A percentile compares a stretch with the other conserved stretches of the same genome.
These are phyloP conservation scores for Excoecaria agallocha DNA, from an alignment of 345 rosid species.

Conservation along the genomic window DNA sequence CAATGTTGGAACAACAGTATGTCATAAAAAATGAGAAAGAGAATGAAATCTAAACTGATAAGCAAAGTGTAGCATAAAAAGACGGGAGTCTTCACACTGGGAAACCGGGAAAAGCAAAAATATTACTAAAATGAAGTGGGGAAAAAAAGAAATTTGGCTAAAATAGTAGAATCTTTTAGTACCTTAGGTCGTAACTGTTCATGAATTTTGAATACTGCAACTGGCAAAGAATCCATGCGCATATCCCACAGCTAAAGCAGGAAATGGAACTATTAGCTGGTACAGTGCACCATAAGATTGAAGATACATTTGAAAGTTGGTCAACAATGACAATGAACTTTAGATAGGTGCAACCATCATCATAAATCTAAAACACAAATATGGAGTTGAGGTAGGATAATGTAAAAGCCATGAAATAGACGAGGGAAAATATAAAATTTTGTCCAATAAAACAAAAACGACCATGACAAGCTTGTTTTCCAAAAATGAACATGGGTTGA, in stretches of 20 bases:
- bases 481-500: background rate
- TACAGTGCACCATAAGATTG: slow-evolving; percentile 8
- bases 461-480: background rate
- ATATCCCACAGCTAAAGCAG: slow-evolving; percentile 58
- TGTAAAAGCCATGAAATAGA: background rate
- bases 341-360: background rate
- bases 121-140: background rate
- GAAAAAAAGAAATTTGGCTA: background rate
- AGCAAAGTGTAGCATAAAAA: slow-evolving; percentile 5
- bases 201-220: slow-evolving; percentile 51
- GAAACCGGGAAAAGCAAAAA: background rate
- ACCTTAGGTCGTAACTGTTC: slow-evolving; percentile 61
- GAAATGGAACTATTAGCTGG: slow-evolving; percentile 18
- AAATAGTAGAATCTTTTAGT: background rate
- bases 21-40: slow-evolving; percentile 6
- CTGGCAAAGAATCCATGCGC: slow-evolving; percentile 52
- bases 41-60: background rate
- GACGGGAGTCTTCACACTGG: background rate
- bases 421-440: background rate
- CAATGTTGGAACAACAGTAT: slow-evolving; percentile 7
- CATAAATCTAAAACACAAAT: background rate
- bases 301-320: background rate
- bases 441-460: background rate
- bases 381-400: background rate
- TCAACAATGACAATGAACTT: background rate